A percentile compares a stretch with the other conserved stretches of the same genome.
phyloP scores from a whole-genome alignment of 768 basidiomycete genomes.

The Suillus subaureus region DNA sequence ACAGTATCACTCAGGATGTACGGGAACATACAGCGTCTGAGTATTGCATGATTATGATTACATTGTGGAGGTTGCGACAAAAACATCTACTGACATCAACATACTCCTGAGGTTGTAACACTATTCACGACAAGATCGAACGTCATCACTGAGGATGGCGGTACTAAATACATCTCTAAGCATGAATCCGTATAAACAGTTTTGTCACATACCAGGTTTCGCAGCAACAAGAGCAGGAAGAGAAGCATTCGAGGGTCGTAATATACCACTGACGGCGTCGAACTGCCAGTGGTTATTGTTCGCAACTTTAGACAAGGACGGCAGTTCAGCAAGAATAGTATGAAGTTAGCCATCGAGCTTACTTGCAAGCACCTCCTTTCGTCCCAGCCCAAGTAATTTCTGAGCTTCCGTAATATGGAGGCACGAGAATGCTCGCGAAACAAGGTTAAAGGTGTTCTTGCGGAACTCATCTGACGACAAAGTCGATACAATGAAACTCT shows the following conservation, averaged over 20 bases:
- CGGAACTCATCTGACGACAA: slow-evolving; percentile 58
- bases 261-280: slow-evolving; percentile 45
- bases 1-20: neutral
- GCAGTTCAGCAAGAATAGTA: neutral
- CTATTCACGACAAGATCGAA: slow-evolving; percentile 56
- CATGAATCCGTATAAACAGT: slow-evolving; percentile 11
- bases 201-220: slow-evolving; percentile 8
- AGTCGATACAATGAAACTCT: neutral
- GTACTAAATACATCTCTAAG: slow-evolving; percentile 16
- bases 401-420: slow-evolving; percentile 57
- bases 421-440: slow-evolving; percentile 68
- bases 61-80: neutral
- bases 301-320: slow-evolving; percentile 36
- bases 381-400: slow-evolving; percentile 53
- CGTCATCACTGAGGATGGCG: slow-evolving; percentile 47
- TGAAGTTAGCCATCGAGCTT: slow-evolving; percentile 2
- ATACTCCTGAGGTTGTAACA: slow-evolving; percentile 50
- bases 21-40: neutral
- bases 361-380: slow-evolving; percentile 37
- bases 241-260: slow-evolving; percentile 39
- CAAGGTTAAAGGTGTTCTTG: slow-evolving; percentile 51
- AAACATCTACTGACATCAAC: slow-evolving; percentile 4
- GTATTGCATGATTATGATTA: neutral
- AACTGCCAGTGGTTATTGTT: slow-evolving; percentile 52
- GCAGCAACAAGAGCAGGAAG: neutral